These are phyloP conservation scores for Purpureocillium takamizusanense DNA, from an alignment of 2,329 filamentous ascomycete genomes.

Conservation along the genomic window DNA sequence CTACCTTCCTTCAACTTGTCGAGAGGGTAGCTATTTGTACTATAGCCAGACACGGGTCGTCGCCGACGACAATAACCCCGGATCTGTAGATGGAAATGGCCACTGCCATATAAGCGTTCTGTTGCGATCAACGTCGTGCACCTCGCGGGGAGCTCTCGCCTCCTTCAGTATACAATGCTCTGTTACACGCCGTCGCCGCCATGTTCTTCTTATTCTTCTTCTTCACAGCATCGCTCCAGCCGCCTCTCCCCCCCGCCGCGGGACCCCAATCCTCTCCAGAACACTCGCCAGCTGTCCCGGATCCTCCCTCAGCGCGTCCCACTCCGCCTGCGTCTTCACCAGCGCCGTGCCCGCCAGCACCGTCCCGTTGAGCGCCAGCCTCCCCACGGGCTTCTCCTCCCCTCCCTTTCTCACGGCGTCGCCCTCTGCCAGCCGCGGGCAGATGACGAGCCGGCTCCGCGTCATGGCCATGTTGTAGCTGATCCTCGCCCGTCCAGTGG, in stretches of 20 bases:
- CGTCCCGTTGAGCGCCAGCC: constrained; percentile 49
- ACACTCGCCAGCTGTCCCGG: constrained; percentile 7
- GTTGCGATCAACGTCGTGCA: no score
- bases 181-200: no score
- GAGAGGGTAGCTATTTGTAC: no score
- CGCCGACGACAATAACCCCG: no score
- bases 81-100: no score
- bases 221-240: not conserved
- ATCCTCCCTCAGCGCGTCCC: constrained; percentile 40
- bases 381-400: constrained; percentile 24
- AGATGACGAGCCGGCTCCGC: constrained; percentile 39
- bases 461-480: constrained; percentile 59
- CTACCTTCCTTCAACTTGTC: no score
- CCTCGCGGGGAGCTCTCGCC: no score
- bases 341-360: constrained; percentile 55
- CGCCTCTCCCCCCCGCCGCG: constrained; percentile 3
- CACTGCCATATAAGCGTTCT: no score
- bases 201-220: no score
- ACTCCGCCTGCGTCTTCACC: constrained; percentile 50
- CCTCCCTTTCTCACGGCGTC: constrained; percentile 19
- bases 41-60: no score
- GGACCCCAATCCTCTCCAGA: constrained; percentile 20
- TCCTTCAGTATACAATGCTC: no score
- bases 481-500: constrained; percentile 36
- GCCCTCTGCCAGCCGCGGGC: constrained; percentile 46